A percentile compares a stretch with the other conserved stretches of the same genome.
phyloP scores from a whole-genome alignment of 768 basidiomycete species.

The Nidula microcarpa region DNA sequence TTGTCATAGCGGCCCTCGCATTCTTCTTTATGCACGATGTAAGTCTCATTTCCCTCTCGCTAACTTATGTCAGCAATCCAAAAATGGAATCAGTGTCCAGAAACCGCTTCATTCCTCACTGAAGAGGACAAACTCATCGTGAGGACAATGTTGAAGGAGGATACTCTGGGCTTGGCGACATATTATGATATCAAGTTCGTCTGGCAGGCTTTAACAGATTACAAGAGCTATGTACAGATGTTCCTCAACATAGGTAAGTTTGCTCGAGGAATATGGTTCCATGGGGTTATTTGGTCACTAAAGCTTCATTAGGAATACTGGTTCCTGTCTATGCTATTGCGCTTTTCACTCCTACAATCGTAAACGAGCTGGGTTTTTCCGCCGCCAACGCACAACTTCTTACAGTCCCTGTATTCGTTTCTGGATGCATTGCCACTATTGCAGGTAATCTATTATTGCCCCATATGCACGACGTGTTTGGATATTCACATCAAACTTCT shows the following conservation, averaged over 20 bases:
- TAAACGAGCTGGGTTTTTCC: background rate
- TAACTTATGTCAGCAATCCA: background rate
- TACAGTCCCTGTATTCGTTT: background rate
- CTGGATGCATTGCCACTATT: background rate
- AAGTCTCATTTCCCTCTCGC: background rate
- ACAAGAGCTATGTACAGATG: background rate
- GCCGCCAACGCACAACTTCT: background rate
- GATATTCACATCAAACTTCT: too few species aligned
- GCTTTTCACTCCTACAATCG: background rate
- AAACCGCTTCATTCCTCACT: background rate
- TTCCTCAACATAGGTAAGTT: too few species aligned
- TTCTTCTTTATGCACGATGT: background rate
- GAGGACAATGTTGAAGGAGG: background rate
- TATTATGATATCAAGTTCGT: background rate
- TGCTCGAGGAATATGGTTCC: too few species aligned
- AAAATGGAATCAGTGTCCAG: background rate
- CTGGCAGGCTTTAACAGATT: background rate
- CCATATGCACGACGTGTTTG: too few species aligned
- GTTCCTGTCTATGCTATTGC: background rate
- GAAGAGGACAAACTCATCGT: background rate
- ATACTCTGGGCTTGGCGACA: background rate
- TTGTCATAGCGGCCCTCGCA: background rate
- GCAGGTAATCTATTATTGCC: background rate
- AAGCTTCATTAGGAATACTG: background rate
- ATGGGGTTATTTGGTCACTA: too few species aligned